These are phyloP conservation scores for Eutrema japonicum DNA, from an alignment of 345 rosid genomes.

Conservation along the genomic window DNA sequence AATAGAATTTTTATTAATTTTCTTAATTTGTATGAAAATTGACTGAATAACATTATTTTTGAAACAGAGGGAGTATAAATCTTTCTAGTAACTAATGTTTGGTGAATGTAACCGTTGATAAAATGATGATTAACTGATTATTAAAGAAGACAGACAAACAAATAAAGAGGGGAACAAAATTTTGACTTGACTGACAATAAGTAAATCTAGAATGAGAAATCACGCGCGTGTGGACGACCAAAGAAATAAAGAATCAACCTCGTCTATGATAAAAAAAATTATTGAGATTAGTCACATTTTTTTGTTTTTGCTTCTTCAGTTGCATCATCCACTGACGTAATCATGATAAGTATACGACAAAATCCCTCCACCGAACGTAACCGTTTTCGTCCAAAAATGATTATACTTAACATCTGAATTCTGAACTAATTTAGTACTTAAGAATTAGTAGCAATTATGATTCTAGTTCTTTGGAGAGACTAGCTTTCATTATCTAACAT, in stretches of 20 bases:
- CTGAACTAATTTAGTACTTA: neutral
- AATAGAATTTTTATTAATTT: no score
- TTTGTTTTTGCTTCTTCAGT: neutral
- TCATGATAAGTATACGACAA: conserved; percentile 26
- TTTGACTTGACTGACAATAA: conserved; percentile 24
- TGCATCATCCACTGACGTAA: conserved; percentile 20
- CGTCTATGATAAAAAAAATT: neutral
- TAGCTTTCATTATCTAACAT: conserved; percentile 29
- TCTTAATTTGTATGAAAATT: no score
- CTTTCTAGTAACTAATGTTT: neutral
- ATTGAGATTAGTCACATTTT: neutral
- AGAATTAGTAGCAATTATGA: conserved; percentile 7
- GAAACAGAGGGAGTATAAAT: no score
- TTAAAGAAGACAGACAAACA: neutral
- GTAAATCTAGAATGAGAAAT: neutral
- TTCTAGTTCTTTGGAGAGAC: neutral
- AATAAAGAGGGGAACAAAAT: neutral
- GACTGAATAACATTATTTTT: no score
- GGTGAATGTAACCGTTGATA: conserved; percentile 6
- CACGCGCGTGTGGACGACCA: conserved; percentile 23
- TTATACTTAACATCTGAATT: conserved; percentile 10
- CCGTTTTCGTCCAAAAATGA: conserved; percentile 18
- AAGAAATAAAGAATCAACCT: conserved; percentile 17
- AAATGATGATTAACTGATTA: neutral
- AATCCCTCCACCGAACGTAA: conserved; percentile 33